Conservation (phyloP, 1,284 basidiomycete species). For the Lentinula novae-zelandiae region DNA sequence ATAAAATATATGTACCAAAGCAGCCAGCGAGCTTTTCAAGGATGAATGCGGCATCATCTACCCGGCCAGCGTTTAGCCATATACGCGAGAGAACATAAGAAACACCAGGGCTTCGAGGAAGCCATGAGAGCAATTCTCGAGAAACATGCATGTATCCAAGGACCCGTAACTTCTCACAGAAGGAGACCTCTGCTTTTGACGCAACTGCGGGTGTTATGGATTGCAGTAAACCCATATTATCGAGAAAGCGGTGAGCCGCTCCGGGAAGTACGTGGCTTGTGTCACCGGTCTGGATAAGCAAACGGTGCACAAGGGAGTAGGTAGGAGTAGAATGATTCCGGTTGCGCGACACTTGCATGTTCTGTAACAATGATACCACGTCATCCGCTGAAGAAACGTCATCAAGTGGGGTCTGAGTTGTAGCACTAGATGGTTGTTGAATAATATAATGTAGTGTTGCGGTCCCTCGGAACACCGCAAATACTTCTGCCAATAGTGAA, state of each 20-base stretch:
- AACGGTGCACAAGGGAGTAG: constrained; percentile 69
- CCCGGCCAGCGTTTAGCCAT: constrained; percentile 64
- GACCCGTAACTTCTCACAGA: constrained; percentile 66
- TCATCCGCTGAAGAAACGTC: constrained; percentile 52
- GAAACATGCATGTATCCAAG: constrained; percentile 65
- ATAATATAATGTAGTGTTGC: constrained; percentile 61
- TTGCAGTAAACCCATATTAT: constrained; percentile 58
- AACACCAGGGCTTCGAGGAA: constrained; percentile 73
- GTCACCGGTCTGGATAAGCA: constrained; percentile 53
- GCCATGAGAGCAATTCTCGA: constrained; percentile 64
- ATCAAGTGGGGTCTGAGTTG: constrained; percentile 26
- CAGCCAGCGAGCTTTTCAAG: constrained; percentile 76
- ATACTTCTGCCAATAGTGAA: constrained; percentile 63
- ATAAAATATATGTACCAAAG: constrained; percentile 58
- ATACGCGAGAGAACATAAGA: constrained; percentile 72
- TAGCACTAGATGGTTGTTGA: constrained; percentile 53
- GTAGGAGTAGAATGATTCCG: constrained; percentile 45
- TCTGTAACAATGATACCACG: constrained; percentile 59
- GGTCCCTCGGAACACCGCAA: constrained; percentile 73
- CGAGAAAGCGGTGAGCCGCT: constrained; percentile 67
- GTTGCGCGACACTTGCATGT: constrained; percentile 64
- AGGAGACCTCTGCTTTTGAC: constrained; percentile 63
- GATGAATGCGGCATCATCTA: constrained; percentile 68
- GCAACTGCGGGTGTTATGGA: constrained; percentile 62
- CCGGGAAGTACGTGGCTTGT: constrained; percentile 41